phyloP scores from a whole-genome alignment of 2,329 filamentous ascomycete genomes.

The Tolypocladium nubicola region DNA sequence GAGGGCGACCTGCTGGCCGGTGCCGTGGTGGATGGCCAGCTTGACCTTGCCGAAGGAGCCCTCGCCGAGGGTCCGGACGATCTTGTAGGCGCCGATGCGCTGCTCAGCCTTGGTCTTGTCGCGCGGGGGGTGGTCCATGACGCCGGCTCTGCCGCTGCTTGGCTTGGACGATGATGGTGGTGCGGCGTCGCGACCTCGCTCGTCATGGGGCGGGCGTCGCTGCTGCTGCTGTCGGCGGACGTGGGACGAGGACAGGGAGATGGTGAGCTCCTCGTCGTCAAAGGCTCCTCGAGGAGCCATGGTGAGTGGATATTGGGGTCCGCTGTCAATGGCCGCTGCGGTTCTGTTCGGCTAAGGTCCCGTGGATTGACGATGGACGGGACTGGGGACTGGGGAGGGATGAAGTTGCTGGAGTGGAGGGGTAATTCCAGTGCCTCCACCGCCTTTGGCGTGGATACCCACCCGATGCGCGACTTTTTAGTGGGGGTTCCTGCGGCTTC shows the following conservation, averaged over 20 bases:
- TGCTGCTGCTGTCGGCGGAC: constrained; percentile 40
- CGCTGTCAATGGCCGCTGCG: constrained; percentile 1
- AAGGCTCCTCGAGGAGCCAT: constrained; percentile 49
- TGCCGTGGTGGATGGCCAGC: constrained; percentile 84
- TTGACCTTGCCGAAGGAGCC: constrained; percentile 99
- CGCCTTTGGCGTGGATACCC: background rate
- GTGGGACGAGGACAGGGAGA: constrained; percentile 58
- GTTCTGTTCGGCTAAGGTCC: background rate
- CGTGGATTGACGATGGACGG: background rate
- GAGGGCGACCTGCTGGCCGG: constrained; percentile 87
- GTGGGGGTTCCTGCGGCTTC: background rate
- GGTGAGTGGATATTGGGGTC: constrained; percentile 6
- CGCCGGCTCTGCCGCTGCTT: constrained; percentile 18
- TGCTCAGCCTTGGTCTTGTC: constrained; percentile 58
- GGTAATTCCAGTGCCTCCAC: background rate
- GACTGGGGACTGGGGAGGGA: background rate
- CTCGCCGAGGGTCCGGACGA: constrained; percentile 84
- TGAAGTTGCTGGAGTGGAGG: background rate
- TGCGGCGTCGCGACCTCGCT: constrained; percentile 12
- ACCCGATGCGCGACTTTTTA: background rate
- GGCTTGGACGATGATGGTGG: constrained; percentile 14
- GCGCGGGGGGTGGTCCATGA: constrained; percentile 22
- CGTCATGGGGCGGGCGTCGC: constrained; percentile 12
- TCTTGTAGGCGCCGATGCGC: constrained; percentile 83
- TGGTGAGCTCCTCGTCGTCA: constrained; percentile 75